phyloP scores from a whole-genome alignment of 2,329 filamentous ascomycete species.

The Monilinia vaccinii-corymbosi region DNA sequence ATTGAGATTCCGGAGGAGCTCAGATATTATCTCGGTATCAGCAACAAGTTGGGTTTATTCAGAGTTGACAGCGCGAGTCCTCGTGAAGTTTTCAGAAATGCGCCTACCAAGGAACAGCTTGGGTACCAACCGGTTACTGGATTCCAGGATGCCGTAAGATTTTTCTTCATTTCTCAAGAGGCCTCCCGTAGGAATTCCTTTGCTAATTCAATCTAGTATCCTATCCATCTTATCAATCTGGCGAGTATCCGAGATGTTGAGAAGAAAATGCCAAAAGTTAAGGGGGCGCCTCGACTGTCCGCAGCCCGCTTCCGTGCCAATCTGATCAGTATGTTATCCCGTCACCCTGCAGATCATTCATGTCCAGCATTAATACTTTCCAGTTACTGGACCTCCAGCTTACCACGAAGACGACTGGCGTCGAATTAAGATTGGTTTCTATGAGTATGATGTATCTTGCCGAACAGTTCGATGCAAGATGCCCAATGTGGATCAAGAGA shows the following conservation, averaged over 20 bases:
- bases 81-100: slow-evolving; percentile 51
- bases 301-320: slow-evolving; percentile 62
- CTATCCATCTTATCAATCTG: slow-evolving; percentile 59
- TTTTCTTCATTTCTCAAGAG: not conserved
- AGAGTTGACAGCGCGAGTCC: slow-evolving; percentile 50
- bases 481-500: slow-evolving; percentile 57
- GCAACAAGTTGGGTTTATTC: slow-evolving; percentile 58
- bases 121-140: slow-evolving; percentile 58
- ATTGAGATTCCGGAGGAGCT: slow-evolving; percentile 53
- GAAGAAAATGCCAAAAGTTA: slow-evolving; percentile 39
- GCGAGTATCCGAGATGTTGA: slow-evolving; percentile 54
- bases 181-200: not conserved
- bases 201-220: slow-evolving; percentile 44
- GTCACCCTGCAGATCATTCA: not conserved
- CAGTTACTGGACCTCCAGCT: slow-evolving; percentile 47
- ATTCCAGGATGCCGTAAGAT: slow-evolving; percentile 60
- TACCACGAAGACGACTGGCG: slow-evolving; percentile 68
- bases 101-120: slow-evolving; percentile 46
- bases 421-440: slow-evolving; percentile 41
- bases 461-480: slow-evolving; percentile 62
- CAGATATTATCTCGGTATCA: slow-evolving; percentile 55
- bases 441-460: slow-evolving; percentile 51
- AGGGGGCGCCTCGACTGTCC: slow-evolving; percentile 42
- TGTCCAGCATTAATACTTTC: not conserved
- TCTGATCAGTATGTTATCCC: slow-evolving; percentile 40